phyloP scores from a whole-genome alignment of 305 asterid species.

The Euphrasia arctica region DNA sequence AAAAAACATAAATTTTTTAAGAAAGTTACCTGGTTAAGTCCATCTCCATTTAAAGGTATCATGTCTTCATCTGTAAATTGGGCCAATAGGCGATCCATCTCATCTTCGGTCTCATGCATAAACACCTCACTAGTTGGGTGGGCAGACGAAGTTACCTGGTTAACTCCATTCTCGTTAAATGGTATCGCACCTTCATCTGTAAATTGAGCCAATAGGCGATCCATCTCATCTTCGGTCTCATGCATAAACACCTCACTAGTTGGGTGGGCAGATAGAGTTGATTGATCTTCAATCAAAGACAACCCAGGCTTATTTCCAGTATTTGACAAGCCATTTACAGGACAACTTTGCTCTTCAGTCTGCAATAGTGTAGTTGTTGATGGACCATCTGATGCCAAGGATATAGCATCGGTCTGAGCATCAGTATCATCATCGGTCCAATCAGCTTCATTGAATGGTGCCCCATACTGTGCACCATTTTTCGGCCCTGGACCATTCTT shows the following conservation, averaged over 20 bases:
- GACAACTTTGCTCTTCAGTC: slow-evolving; percentile 22
- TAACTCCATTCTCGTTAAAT: too few species aligned
- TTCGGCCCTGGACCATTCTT: slow-evolving; percentile 84
- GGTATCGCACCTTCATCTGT: too few species aligned
- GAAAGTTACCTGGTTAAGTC: slow-evolving; percentile 41
- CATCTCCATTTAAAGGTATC: slow-evolving; percentile 25
- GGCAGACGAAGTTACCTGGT: too few species aligned
- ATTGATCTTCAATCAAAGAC: slow-evolving; percentile 28
- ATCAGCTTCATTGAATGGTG: slow-evolving; percentile 80
- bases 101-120: slow-evolving; percentile 31
- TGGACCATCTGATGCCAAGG: slow-evolving; percentile 23
- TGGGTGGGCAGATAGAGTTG: slow-evolving; percentile 29
- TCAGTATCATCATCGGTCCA: slow-evolving; percentile 56
- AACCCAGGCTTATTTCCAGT: slow-evolving; percentile 28
- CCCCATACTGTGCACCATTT: slow-evolving; percentile 94
- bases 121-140: too few species aligned
- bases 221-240: too few species aligned
- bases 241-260: slow-evolving; percentile 21
- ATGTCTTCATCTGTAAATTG: slow-evolving; percentile 36
- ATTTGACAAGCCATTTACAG: slow-evolving; percentile 14
- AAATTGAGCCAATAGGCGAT: too few species aligned
- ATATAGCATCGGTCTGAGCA: slow-evolving; percentile 24
- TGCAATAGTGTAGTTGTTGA: slow-evolving; percentile 2
- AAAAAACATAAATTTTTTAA: background rate
- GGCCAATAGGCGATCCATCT: slow-evolving; percentile 35